Evolutionary conservation across 2,329 filamentous ascomycete species (phyloP).

Genomic region (Arthrinium phaeospermum): DNA sequence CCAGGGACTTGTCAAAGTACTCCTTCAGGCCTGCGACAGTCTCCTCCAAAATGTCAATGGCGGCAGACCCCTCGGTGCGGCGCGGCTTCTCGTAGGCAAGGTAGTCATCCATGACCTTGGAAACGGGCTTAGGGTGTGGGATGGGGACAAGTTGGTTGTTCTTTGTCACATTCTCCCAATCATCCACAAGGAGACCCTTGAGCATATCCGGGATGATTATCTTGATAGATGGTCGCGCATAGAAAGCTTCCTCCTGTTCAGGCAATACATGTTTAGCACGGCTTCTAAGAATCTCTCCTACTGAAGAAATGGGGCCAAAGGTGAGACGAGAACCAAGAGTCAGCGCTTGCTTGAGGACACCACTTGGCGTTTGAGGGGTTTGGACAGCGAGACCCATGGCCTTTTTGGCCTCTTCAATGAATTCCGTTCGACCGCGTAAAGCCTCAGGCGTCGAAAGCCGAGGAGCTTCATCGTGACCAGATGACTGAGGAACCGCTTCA

Average conservation of each 20-base stretch:
- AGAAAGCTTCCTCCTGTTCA: constrained; percentile 83
- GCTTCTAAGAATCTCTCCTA: neutral
- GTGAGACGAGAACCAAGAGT: neutral
- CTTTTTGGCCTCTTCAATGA: constrained; percentile 5
- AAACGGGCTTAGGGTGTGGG: constrained; percentile 77
- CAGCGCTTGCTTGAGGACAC: neutral
- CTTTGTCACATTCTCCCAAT: constrained; percentile 99
- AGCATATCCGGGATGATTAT: constrained; percentile 86
- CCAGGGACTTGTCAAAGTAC: constrained; percentile 92
- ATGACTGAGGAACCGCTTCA: neutral
- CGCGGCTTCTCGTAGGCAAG: constrained; percentile 71
- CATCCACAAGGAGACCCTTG: constrained; percentile 92
- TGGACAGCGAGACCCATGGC: neutral
- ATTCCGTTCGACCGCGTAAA: neutral
- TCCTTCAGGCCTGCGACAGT: constrained; percentile 84
- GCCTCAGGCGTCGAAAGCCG: neutral
- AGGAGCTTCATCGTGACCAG: neutral
- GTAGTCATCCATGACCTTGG: constrained; percentile 82
- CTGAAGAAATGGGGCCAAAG: neutral
- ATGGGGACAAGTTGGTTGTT: constrained; percentile 88
- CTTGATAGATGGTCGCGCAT: constrained; percentile 82
- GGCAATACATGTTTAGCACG: neutral
- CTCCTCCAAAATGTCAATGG: constrained; percentile 87
- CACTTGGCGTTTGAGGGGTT: neutral
- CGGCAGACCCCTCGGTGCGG: constrained; percentile 69